A percentile compares a stretch with the other conserved stretches of the same genome.
phyloP scores from a whole-genome alignment of 1,284 basidiomycete genomes.

The Coniophora puteana region DNA sequence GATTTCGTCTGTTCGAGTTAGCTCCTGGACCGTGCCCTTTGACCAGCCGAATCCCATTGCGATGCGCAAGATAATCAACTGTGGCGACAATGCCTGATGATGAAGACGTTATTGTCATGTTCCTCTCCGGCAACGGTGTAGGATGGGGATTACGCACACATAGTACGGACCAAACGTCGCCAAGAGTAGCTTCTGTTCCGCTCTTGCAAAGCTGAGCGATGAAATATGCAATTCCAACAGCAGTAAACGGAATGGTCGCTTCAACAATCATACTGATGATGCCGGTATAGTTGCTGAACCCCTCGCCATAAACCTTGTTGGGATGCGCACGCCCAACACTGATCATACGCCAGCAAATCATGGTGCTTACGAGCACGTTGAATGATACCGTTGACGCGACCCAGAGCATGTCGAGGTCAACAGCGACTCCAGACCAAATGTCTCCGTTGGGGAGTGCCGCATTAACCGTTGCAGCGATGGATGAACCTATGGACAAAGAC shows the following conservation, averaged over 20 bases:
- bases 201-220: constrained; percentile 17
- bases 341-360: too few relatives aligned
- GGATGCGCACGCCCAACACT: too few relatives aligned
- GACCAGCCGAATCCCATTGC: constrained; percentile 29
- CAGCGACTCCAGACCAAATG: constrained; percentile 11
- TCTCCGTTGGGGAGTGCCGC: constrained; percentile 15
- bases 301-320: constrained; percentile 18
- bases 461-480: too few relatives aligned
- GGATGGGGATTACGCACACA: too few relatives aligned
- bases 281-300: constrained; percentile 18
- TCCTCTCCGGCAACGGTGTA: too few relatives aligned
- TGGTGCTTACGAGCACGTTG: constrained; percentile 19
- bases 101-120: background rate
- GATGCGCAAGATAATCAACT: constrained; percentile 30
- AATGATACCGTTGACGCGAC: constrained; percentile 17
- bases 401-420: constrained; percentile 21
- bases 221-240: constrained; percentile 25
- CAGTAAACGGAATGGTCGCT: constrained; percentile 24
- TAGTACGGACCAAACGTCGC: too few relatives aligned
- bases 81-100: constrained; percentile 26
- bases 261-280: constrained; percentile 18
- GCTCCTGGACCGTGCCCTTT: constrained; percentile 16
- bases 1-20: too few relatives aligned
- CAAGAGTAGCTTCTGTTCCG: too few relatives aligned
- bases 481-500: constrained; percentile 16